Evolutionary conservation across 257 asterid genomes (phyloP).

Genomic region (Agastache rugosa): DNA sequence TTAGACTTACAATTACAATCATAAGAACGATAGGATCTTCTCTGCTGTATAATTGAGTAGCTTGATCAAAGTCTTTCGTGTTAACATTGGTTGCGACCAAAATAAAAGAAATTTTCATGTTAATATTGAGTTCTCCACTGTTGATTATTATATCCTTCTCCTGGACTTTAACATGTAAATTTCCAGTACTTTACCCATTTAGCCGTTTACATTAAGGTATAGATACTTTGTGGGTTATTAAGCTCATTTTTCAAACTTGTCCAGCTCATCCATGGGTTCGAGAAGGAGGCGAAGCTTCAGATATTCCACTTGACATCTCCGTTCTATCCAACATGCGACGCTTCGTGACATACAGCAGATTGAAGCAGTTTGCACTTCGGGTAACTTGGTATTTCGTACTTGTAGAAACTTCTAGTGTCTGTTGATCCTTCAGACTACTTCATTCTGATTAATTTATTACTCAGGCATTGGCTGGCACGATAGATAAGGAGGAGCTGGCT

Average conservation of each 20-base stretch:
- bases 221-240: background rate
- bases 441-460: slow-evolving; percentile 27
- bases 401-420: slow-evolving; percentile 15
- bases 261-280: slow-evolving; percentile 99
- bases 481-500: slow-evolving; percentile 87
- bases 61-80: background rate
- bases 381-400: slow-evolving; percentile 47
- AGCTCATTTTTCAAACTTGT: slow-evolving; percentile 37
- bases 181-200: background rate
- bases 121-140: too few relatives aligned
- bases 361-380: slow-evolving; percentile 97
- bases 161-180: background rate
- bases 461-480: slow-evolving; percentile 97
- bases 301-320: slow-evolving; percentile 95
- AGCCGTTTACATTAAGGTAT: background rate
- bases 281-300: slow-evolving; percentile 99
- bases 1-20: too few relatives aligned
- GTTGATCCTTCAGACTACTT: background rate
- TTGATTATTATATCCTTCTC: background rate
- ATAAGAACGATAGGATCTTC: background rate
- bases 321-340: slow-evolving; percentile 90
- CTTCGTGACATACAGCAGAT: slow-evolving; percentile 84
- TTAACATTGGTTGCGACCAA: background rate
- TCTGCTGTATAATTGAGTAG: background rate
- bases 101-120: background rate